Evolutionary conservation across 495 filamentous ascomycete genomes (phyloP).

Genomic region (Talaromyces ruber): DNA sequence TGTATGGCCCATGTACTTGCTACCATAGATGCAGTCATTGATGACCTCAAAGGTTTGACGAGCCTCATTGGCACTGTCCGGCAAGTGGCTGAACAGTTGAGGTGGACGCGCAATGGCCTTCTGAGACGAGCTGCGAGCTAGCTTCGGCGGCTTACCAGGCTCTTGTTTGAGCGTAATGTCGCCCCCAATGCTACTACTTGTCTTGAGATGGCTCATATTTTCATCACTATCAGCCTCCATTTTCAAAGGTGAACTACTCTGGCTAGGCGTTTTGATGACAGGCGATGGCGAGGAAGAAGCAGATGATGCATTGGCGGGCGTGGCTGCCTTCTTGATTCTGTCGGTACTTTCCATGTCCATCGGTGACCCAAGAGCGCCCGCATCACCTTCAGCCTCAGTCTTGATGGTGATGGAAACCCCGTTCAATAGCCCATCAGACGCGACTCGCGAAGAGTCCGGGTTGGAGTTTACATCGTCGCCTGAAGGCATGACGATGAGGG

Average conservation of each 20-base stretch:
- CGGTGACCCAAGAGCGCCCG: constrained; percentile 2
- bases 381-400: constrained; percentile 15
- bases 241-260: constrained; percentile 26
- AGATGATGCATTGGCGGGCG: not conserved
- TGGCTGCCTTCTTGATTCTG: not conserved
- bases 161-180: constrained; percentile 57
- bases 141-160: constrained; percentile 60
- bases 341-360: not conserved
- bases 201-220: not conserved
- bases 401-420: constrained; percentile 12
- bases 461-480: constrained; percentile 38
- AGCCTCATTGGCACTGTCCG: constrained; percentile 68
- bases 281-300: not conserved
- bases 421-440: constrained; percentile 14
- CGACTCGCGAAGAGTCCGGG: constrained; percentile 16
- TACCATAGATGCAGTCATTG: constrained; percentile 73
- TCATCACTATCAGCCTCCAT: constrained; percentile 15
- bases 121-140: constrained; percentile 65
- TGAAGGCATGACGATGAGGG: constrained; percentile 40
- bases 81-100: constrained; percentile 57
- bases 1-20: constrained; percentile 80
- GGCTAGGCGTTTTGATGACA: constrained; percentile 26
- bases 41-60: constrained; percentile 72
- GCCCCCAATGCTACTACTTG: constrained; percentile 44
- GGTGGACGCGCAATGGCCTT: constrained; percentile 54